A percentile compares a stretch with the other conserved stretches of the same genome.
phyloP scores from a whole-genome alignment of 179 eudicot genomes.

The Actinidia chinensis region DNA sequence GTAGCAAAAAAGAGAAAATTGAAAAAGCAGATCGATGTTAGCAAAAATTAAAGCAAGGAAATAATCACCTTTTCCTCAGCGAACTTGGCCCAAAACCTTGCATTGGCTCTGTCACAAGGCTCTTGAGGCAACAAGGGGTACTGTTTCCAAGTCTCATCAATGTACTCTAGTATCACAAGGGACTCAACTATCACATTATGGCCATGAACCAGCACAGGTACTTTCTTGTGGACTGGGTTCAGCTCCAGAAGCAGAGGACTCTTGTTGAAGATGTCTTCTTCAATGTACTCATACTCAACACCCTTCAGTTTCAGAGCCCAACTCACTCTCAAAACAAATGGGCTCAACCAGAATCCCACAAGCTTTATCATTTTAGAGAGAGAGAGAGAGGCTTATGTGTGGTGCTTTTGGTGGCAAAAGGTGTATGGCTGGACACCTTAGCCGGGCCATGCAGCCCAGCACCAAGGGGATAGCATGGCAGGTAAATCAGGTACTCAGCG shows the following conservation, averaged over 20 bases:
- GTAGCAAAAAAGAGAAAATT: too few relatives aligned
- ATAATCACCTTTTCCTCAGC: constrained; percentile 13
- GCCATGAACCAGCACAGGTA: constrained; percentile 21
- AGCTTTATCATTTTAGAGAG: constrained; percentile 21
- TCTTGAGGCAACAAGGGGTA: constrained; percentile 17
- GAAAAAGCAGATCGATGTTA: too few relatives aligned
- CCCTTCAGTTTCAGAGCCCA: constrained; percentile 32
- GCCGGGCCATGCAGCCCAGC: too few relatives aligned
- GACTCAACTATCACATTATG: constrained; percentile 15
- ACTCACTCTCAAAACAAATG: constrained; percentile 11
- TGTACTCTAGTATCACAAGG: constrained; percentile 16
- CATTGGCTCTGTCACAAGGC: constrained; percentile 15
- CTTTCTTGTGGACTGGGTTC: constrained; percentile 11
- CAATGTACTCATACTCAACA: constrained; percentile 21
- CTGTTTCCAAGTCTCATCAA: constrained; percentile 20
- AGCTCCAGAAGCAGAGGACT: constrained; percentile 18
- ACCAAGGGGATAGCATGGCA: too few relatives aligned
- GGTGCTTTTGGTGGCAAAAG: too few relatives aligned
- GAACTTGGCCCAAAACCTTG: constrained; percentile 11
- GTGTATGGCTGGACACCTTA: too few relatives aligned
- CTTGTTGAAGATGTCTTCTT: constrained; percentile 28
- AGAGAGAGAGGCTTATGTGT: not conserved
- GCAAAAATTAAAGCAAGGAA: not conserved
- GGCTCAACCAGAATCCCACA: constrained; percentile 25
- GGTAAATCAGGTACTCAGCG: too few relatives aligned